Conservation (phyloP, 306 rosid species). For the Chamaecrista fasciculata region DNA sequence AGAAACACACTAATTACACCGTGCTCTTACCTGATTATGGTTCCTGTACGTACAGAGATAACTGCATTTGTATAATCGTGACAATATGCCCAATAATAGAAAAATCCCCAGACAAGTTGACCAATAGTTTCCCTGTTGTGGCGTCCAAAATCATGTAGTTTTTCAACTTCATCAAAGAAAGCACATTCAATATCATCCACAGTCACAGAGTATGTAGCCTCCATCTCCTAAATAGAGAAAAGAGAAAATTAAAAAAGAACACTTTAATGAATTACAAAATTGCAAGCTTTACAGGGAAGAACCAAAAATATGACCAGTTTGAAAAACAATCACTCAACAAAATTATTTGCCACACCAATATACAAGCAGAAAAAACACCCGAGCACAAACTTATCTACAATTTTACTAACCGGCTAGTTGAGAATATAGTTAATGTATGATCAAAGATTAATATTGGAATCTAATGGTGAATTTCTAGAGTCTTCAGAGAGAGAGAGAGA, state of each 20-base stretch:
- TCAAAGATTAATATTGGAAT: not conserved
- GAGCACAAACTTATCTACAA: not conserved
- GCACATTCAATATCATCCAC: conserved; percentile 72
- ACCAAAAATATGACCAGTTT: not conserved
- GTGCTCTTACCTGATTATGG: conserved; percentile 61
- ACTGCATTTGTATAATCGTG: conserved; percentile 86
- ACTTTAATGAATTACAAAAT: not conserved
- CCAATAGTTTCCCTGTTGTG: conserved; percentile 71
- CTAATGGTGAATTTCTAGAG: not conserved
- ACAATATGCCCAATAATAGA: conserved; percentile 90
- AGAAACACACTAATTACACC: not conserved
- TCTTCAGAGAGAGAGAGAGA: not conserved
- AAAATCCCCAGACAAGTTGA: conserved; percentile 91
- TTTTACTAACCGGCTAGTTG: not conserved
- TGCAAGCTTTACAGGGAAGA: conserved; percentile 12
- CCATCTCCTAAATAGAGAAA: conserved; percentile 55
- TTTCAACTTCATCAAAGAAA: conserved; percentile 77
- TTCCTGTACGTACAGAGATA: conserved; percentile 85
- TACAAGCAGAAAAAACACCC: not conserved
- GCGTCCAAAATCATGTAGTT: conserved; percentile 58
- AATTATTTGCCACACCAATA: not conserved
- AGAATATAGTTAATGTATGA: not conserved
- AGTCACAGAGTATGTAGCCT: conserved; percentile 56
- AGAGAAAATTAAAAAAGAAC: conserved; percentile 3
- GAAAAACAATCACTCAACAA: not conserved